Conservation (phyloP, 1,284 basidiomycete species). For the Amylostereum areolatum region DNA sequence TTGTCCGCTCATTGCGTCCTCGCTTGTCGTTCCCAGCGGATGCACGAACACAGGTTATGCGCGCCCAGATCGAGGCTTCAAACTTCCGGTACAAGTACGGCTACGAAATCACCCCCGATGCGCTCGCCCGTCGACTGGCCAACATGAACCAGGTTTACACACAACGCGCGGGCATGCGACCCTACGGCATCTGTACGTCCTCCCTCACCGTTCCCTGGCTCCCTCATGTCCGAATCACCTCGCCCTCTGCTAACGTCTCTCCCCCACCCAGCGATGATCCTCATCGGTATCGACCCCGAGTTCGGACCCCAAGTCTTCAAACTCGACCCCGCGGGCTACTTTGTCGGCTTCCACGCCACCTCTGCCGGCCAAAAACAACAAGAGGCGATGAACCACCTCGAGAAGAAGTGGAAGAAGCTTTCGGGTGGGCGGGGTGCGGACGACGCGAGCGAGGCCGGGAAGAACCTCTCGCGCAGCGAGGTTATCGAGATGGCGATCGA, state of each 20-base stretch:
- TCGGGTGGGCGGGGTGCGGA: slow-evolving; percentile 72
- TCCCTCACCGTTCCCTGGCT: neutral
- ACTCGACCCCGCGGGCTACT: slow-evolving; percentile 98
- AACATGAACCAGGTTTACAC: slow-evolving; percentile 99
- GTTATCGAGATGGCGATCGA: slow-evolving; percentile 95
- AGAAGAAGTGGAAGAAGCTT: slow-evolving; percentile 98
- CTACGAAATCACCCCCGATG: slow-evolving; percentile 96
- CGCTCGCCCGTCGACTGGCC: slow-evolving; percentile 89
- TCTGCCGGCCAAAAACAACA: slow-evolving; percentile 97
- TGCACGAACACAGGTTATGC: slow-evolving; percentile 84
- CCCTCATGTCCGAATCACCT: neutral
- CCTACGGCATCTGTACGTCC: slow-evolving; percentile 84
- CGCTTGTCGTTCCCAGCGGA: slow-evolving; percentile 57
- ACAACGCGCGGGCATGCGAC: slow-evolving; percentile 95
- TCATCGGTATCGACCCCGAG: slow-evolving; percentile 91
- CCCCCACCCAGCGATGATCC: slow-evolving; percentile 75
- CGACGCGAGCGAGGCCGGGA: slow-evolving; percentile 65
- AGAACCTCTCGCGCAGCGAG: slow-evolving; percentile 56
- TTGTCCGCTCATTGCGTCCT: neutral
- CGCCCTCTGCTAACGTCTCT: too few species aligned
- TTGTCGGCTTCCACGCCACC: slow-evolving; percentile 96
- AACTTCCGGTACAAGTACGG: slow-evolving; percentile 97
- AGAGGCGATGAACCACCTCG: slow-evolving; percentile 96
- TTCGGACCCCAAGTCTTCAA: slow-evolving; percentile 94
- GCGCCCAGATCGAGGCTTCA: slow-evolving; percentile 89